Percentiles rank a stretch among this genome's conserved stretches.
Evolutionary conservation across 768 basidiomycete genomes (phyloP).

Genomic region (Russula virescens): DNA sequence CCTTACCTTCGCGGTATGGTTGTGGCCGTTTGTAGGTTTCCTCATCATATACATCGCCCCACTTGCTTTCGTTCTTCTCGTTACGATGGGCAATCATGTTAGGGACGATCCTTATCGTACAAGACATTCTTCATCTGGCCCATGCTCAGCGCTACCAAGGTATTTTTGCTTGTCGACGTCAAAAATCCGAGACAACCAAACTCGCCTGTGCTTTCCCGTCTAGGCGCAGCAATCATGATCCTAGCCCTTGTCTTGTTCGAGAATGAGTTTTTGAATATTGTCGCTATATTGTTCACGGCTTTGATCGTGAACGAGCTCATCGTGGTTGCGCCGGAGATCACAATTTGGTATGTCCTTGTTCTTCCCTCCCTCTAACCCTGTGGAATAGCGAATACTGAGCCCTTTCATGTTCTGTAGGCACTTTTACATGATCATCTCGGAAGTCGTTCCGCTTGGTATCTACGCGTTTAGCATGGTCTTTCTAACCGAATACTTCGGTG

Average conservation of each 20-base stretch:
- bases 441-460: slow-evolving; percentile 80
- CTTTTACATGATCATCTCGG: slow-evolving; percentile 88
- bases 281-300: slow-evolving; percentile 96
- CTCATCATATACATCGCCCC: slow-evolving; percentile 95
- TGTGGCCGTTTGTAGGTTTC: slow-evolving; percentile 54
- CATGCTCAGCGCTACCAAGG: slow-evolving; percentile 97
- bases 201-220: no score
- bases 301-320: slow-evolving; percentile 94
- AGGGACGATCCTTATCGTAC: slow-evolving; percentile 92
- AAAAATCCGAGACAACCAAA: background rate
- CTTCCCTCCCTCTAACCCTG: background rate
- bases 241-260: slow-evolving; percentile 95
- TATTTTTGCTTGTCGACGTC: slow-evolving; percentile 27
- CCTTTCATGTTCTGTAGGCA: slow-evolving; percentile 51
- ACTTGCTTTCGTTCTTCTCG: slow-evolving; percentile 86
- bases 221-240: slow-evolving; percentile 98
- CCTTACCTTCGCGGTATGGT: background rate
- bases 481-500: slow-evolving; percentile 96
- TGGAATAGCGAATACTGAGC: background rate
- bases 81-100: slow-evolving; percentile 86
- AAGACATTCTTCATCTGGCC: slow-evolving; percentile 99
- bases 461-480: slow-evolving; percentile 91
- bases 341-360: slow-evolving; percentile 64
- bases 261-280: slow-evolving; percentile 95
- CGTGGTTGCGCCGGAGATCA: slow-evolving; percentile 98